Base-by-base conservation (phyloP, 2,329 filamentous ascomycete species). In the Tothia fuscella region DNA sequence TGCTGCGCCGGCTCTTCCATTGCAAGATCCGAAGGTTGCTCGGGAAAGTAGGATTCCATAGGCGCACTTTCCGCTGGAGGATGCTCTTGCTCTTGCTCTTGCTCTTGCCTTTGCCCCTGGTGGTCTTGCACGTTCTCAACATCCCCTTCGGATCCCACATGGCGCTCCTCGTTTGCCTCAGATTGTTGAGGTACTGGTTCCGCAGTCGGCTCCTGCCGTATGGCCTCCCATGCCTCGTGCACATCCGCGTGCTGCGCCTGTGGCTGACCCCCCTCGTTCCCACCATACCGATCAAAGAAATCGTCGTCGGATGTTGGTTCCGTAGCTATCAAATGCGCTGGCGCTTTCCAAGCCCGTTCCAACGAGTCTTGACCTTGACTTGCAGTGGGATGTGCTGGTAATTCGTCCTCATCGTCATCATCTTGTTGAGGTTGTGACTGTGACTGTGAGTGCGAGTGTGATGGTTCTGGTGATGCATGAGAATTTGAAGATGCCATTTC, bases 281-380 rank as follows among this genome's bases (percentile, higher is more conserved):
- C 41, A 32, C 35, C 41, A 41, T 57, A 57, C 32, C 57, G 52
- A 37, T 59, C 53, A 51, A 58, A 56, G 53, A 59, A 57, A 43
- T 61, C 58, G 42, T 57, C 58, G 16, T 58, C 56, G 7, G 45
- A 48, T 20, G 46, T 50, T n/a, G 44, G 45, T 12, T 50, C 49
- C 16, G 38, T 25, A 14, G 36, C 21, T 38, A 38, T 6, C 35
- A 25, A 46, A 40, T 17, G 44, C 45, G 29, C 19, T 30, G 25
- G 29, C 10, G 17, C 30, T 31, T 9, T 34, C n/a, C 12, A 34
- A 12, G 33, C 31, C 19, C 21, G 21, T 28, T 37, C 40, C 3
- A 37, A 14, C n/a, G n/a, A n/a, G n/a, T n/a, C n/a, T 25, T 24
- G 24, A n/a, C 21, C 29, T 5, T 22, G n/a, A n/a, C 10, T 22